Base-by-base conservation (phyloP, 768 basidiomycete genomes). In the Rhodotorula babjevae region DNA sequence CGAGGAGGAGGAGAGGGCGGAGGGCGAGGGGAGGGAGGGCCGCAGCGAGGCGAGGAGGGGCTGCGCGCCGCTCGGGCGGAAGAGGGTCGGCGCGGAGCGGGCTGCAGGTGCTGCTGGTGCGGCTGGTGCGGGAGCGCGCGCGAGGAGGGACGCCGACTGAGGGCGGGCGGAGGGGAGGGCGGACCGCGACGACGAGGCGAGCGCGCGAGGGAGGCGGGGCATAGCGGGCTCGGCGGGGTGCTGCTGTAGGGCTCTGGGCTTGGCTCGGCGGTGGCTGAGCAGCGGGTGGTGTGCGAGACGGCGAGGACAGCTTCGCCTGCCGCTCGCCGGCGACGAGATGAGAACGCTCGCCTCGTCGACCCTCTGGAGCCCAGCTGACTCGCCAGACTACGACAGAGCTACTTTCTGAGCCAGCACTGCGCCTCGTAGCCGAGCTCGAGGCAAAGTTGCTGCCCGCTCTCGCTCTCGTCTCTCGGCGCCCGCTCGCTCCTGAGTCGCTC, bases 121-220 rank as follows among this genome's bases (percentile, higher is more conserved):
- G 3, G 59, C 40, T 14, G 59, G 36, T 60, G 31, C 29, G 10
- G 36, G 36, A 27, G 59, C 59, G 25, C 27, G 14, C 25, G 59
- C 59, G 59, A 36, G 59, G 5, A 40, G 57, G 19, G 23, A 7
- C 23, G 57, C 10, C 7, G 31, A 40, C 25, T 36, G 40, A 27
- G 58, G 33, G 56, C 31, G 56, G 56, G 10, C 21, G 40, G 29
- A 59, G 58, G 29, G 12, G 36, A 55, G 29, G 23, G 58, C 21
- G 25, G 25, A 2, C 23, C 29, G 25, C 25, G 58, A 40, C 23
- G 58, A 40, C 8, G 58, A 40, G 8, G 40, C 40, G 58, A 65
- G 42, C 42, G 59, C 25, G 59, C 59, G 59, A 7, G 59, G 27
- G 40, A 60, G 40, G 59, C 59, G 59, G 27, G 59, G 59, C 59